Percentiles rank a stretch among this genome's conserved stretches.
Evolutionary conservation across 768 basidiomycete species (phyloP).

Genomic region (Podaxis sp.): DNA sequence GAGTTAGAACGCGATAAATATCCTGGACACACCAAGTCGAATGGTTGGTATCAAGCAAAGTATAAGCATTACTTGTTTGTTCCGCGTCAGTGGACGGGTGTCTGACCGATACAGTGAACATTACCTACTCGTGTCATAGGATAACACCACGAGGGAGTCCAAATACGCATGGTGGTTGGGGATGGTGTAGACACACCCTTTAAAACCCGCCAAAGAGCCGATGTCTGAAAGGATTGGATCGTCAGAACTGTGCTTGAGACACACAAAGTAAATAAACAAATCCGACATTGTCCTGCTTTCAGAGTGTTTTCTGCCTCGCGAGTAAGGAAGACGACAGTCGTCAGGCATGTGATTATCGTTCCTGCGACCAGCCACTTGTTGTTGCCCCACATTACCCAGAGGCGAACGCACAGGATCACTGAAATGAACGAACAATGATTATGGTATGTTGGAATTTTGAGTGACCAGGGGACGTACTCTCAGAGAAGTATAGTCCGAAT

Average conservation of each 20-base stretch:
- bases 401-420: background rate
- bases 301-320: background rate
- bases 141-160: background rate
- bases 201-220: background rate
- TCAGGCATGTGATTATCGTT: background rate
- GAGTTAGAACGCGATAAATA: background rate
- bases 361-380: background rate
- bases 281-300: background rate
- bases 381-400: background rate
- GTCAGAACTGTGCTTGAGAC: background rate
- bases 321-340: background rate
- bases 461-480: background rate
- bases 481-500: background rate
- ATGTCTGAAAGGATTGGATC: background rate
- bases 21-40: background rate
- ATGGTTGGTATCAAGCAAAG: background rate
- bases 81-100: background rate
- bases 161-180: background rate
- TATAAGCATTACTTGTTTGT: background rate
- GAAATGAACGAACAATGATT: background rate
- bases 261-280: background rate
- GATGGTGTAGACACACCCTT: background rate
- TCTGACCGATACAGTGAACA: background rate
- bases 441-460: background rate
- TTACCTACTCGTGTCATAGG: background rate